Percentiles rank a stretch among this genome's conserved stretches.
phyloP scores from a whole-genome alignment of 1,139 yeast genomes.

The Pichia inconspicua region DNA sequence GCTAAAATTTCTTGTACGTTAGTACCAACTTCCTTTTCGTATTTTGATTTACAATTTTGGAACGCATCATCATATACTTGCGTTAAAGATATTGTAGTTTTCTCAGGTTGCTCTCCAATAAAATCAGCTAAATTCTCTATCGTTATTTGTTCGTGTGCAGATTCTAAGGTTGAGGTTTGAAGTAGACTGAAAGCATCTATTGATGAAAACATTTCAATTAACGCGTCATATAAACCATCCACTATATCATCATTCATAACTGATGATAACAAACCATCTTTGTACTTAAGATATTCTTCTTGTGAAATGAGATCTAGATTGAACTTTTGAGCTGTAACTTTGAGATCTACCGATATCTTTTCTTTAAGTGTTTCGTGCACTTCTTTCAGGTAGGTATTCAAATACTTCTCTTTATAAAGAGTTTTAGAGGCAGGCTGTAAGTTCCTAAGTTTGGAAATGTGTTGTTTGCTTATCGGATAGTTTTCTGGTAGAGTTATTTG shows the following conservation, averaged over 20 bases:
- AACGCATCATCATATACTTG: background rate
- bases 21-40: background rate
- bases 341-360: slow-evolving; percentile 14
- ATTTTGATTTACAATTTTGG: background rate
- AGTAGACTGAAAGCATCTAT: slow-evolving; percentile 9
- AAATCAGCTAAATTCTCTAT: slow-evolving; percentile 8
- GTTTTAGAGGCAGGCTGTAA: slow-evolving; percentile 6
- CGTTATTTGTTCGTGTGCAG: slow-evolving; percentile 4
- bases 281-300: slow-evolving; percentile 12
- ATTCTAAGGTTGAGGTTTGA: background rate
- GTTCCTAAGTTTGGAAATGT: slow-evolving; percentile 10
- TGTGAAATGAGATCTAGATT: slow-evolving; percentile 9
- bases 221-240: slow-evolving; percentile 7
- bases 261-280: slow-evolving; percentile 9
- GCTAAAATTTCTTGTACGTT: background rate
- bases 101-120: slow-evolving; percentile 5
- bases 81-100: background rate
- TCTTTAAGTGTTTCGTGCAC: slow-evolving; percentile 12
- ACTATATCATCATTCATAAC: slow-evolving; percentile 1
- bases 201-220: slow-evolving; percentile 2
- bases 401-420: slow-evolving; percentile 6
- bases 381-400: slow-evolving; percentile 6
- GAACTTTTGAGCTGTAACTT: slow-evolving; percentile 11
- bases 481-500: slow-evolving; percentile 17
- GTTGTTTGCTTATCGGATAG: slow-evolving; percentile 17